Evolutionary conservation across 805 yeast species (phyloP), one percentile per base, ranked within the genome.

Genomic region (Suhomyces prunicola): DNA sequence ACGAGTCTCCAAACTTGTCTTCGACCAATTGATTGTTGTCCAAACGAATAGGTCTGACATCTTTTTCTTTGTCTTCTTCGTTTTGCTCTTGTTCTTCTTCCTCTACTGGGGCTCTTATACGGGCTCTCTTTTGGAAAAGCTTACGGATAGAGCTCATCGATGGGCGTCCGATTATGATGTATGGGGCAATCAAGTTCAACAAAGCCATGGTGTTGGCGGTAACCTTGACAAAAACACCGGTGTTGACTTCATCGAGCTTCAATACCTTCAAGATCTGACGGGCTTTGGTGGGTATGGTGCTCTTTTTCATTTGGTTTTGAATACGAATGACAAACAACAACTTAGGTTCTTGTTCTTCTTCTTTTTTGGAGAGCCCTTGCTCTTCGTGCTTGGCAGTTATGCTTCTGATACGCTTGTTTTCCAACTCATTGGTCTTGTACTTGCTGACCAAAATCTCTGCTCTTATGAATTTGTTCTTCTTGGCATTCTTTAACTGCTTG

Each of bases 21-120:
- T 88, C 96, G 50, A 88, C 85, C 41, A 84, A 70, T 61, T 83
- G 85, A 73, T 88, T 88, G 69, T 86, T 90, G 67, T 88, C 88
- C 60, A 88, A 72, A 54, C 83, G 79, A 27, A 47, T 48, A 44
- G 47, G 44, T 22, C 44, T 46, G 17, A 46, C 22, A 40, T 79
- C 69, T 47, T 74, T 72, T 46, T 72, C 75, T 12, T 64, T 60
- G 1, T 54, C 50, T 35, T 50, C 52, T 29, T 55, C 57, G 10
- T 53, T 51, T 40, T 59, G 60, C 9, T 39, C 49, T 29, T 46
- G 33, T 13, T 39, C 50, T 26, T 57, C 58, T 35, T 71, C 74
- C 70, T 64, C 64, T 41, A 71, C 66, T 52, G 72, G 63, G 36
- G 48, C 27, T 47, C 50, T 51, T 35, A 86, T 79, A 47, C 82